Base-by-base conservation (phyloP, 1,284 basidiomycete species). In the Fomitopsis betulina region DNA sequence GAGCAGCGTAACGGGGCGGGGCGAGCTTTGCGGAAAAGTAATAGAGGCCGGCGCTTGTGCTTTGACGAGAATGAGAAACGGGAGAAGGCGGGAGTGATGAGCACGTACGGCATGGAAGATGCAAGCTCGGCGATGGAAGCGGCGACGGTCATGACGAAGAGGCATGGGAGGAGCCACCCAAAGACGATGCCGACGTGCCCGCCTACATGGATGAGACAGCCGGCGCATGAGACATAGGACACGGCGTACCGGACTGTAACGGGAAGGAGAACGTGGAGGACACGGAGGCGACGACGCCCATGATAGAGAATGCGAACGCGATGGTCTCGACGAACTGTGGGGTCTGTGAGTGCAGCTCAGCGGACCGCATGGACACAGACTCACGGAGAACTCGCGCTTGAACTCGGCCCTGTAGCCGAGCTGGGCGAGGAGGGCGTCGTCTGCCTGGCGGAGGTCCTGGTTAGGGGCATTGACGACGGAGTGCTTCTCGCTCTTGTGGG, bases 331-430 rank as follows among this genome's bases (percentile, higher is more conserved):
- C 62, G 54, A 81, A 73, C 85, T 85, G 67, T 21, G 50, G 27
- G 6, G n/a, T 38, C 8, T 37, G 35, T 37, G 51, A 39, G 17
- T 17, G n/a, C n/a, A n/a, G n/a, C n/a, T n/a, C n/a, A n/a, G n/a
- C n/a, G n/a, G n/a, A n/a, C n/a, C n/a, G n/a, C n/a, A n/a, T n/a
- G n/a, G n/a, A n/a, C n/a, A n/a, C n/a, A 35, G 51, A 62, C 81
- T 63, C 62, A 89, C 86, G 59, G 87, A 87, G 67, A 91, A 91
- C 69, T 91, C 87, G 54, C 89, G 82, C 66, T 76, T 85, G 71
- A 91, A 91, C 70, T 89, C 87, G 66, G 82, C 79, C 74, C 80
- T 89, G 72, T 91, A 91, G 2, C 89, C 89, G 35, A 90, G 78
- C 58, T 80, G 72, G 12, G 87, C 87, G 37, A 90, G 81, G 35